Base-by-base conservation (phyloP, 805 yeast species). In the Grigorovia transvaalensis region DNA sequence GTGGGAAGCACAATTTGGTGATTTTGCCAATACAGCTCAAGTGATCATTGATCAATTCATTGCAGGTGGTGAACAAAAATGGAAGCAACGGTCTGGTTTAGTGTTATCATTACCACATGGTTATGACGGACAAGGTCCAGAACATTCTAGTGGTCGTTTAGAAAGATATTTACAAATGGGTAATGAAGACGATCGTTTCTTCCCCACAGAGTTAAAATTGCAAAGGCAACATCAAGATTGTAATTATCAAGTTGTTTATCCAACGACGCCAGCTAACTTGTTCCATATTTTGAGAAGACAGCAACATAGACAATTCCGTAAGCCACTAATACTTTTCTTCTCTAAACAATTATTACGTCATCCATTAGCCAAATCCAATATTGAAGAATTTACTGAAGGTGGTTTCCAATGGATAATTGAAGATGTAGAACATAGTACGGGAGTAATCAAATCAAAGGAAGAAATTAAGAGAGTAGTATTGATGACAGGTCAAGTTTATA, bases 1-100 rank as follows among this genome's bases (percentile, higher is more conserved):
- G 76, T 93, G 99, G 99, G 99, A 93, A 76, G 99, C 98, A 53
- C 99, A 93, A 77, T 93, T 93, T 64, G 99, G 99, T 81, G 99
- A 93, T 75, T 93, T 93, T 66, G 99, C 99, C 65, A 93, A 93
- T 79, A 93, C 98, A 60, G 99, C 97, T 18, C 99, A 93, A 77
- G 98, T 93, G 57, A 86, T 93, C 62, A 79, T 88, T 62, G 99
- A 93, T 72, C 99, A 93, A 77, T 93, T 93, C 70, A 80, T 93
- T 67, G 86, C 97, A 46, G 88, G 90, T 68, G 99, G 95, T 70
- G 99, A 93, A 76, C 81, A 90, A 60, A 93, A 93, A 76, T 93
- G 99, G 99, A 86, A 88, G 70, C 99, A 93, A 79, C 86, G 99
- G 74, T 88, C 96, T 13, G 99, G 99, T 70, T 69, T 93, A 54